phyloP scores from a whole-genome alignment of 768 basidiomycete genomes.

The Suillus clintonianus region DNA sequence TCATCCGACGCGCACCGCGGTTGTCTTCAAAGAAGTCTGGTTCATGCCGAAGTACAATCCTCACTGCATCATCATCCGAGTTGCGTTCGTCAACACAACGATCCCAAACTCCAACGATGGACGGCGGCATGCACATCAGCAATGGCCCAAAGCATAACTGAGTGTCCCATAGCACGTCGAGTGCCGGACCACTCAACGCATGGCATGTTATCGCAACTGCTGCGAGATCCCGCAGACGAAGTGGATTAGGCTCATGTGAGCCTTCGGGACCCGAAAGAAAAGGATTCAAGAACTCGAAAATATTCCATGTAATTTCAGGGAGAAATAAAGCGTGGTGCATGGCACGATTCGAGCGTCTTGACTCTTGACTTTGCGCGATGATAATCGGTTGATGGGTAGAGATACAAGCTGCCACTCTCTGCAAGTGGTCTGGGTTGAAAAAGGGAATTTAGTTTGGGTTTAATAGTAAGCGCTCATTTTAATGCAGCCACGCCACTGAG shows the following conservation, averaged over 20 bases:
- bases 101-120: not conserved
- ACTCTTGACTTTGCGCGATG: too few relatives aligned
- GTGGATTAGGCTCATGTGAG: not conserved
- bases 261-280: not conserved
- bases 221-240: not conserved
- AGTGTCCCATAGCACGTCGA: constrained; percentile 7
- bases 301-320: not conserved
- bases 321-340: not conserved
- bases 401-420: not conserved
- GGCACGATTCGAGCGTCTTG: not conserved
- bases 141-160: constrained; percentile 1
- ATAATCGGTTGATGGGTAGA: not conserved
- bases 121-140: not conserved
- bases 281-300: not conserved
- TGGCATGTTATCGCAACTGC: constrained; percentile 6
- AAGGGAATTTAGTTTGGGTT: too few relatives aligned
- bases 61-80: not conserved
- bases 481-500: not conserved
- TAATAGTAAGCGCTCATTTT: not conserved
- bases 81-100: not conserved
- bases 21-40: not conserved
- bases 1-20: not conserved
- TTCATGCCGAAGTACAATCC: not conserved
- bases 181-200: constrained; percentile 1
- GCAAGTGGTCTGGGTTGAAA: not conserved